phyloP scores from a whole-genome alignment of 2,329 filamentous ascomycete genomes.

The Harringtonia aguacate region DNA sequence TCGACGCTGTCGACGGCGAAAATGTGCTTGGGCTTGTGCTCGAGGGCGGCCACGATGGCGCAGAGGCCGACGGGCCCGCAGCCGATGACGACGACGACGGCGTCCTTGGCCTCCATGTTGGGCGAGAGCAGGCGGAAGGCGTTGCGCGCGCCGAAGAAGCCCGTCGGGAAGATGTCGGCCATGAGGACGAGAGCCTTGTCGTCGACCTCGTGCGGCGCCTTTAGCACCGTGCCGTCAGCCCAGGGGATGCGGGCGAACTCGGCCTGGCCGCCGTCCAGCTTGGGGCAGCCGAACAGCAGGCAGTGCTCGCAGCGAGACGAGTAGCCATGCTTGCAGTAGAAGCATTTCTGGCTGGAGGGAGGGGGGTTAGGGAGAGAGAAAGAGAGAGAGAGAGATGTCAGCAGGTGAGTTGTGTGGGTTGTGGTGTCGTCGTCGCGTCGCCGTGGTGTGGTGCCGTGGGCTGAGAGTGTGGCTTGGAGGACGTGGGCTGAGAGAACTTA shows the following conservation, averaged over 20 bases:
- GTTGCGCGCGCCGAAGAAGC: slow-evolving; percentile 73
- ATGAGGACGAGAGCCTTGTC: slow-evolving; percentile 72
- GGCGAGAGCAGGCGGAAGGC: slow-evolving; percentile 53
- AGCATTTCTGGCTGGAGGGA: slow-evolving; percentile 52
- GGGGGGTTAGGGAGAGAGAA: not conserved
- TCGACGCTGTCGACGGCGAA: slow-evolving; percentile 73
- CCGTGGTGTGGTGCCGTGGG: too few relatives aligned
- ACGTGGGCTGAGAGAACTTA: slow-evolving; percentile 32
- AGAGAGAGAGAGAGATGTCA: not conserved
- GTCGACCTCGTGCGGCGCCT: slow-evolving; percentile 59
- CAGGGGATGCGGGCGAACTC: slow-evolving; percentile 73
- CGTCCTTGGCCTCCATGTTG: slow-evolving; percentile 46
- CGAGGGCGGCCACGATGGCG: slow-evolving; percentile 66
- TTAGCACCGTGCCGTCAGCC: slow-evolving; percentile 71
- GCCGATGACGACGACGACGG: slow-evolving; percentile 69
- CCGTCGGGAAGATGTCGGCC: slow-evolving; percentile 86
- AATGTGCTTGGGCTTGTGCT: slow-evolving; percentile 63
- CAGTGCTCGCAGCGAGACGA: slow-evolving; percentile 67
- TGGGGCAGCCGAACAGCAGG: slow-evolving; percentile 57
- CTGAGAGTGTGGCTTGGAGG: too few relatives aligned
- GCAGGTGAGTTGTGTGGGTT: too few relatives aligned
- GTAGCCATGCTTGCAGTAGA: slow-evolving; percentile 70
- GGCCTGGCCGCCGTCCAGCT: slow-evolving; percentile 69
- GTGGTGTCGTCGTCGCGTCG: too few relatives aligned
- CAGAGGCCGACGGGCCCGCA: slow-evolving; percentile 83